Evolutionary conservation across 495 filamentous ascomycete genomes (phyloP), one percentile per base, ranked within the genome.

Genomic region (Daldinia bambusicola): DNA sequence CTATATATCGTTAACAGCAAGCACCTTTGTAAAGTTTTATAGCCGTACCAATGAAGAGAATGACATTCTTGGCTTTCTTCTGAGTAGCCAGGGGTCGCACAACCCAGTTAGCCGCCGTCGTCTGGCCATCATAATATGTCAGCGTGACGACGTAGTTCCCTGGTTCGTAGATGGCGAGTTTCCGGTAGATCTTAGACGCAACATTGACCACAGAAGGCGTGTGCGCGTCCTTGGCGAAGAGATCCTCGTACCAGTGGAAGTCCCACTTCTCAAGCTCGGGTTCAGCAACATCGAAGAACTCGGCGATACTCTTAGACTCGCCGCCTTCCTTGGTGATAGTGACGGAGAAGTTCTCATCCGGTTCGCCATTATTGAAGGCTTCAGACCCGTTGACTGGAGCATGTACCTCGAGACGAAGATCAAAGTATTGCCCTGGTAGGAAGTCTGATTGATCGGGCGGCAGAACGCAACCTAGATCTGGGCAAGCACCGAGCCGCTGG

Each of bases 361-460:
- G 88, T 45, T 78, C 75, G 38, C 84, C 84, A 56, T 84, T 80
- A 52, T 83, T 86, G 64, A 83, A 86, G 12, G 89, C 89, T 77
- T 93, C 89, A 20, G 89, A 91, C 40, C 91, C 91, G 77, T 93
- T 93, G 76, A 89, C 80, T 1, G 91, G 91, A 3, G 90, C 90
- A 71, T 93, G 91, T 37, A 93, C 86, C 77, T 93, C 91, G 30
- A 93, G 84, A 26, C 91, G 88, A 63, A 93, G 88, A 76, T 93
- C 91, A 72, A 93, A 93, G 72, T 84, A 88, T 76, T 92, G 90
- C 30, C 91, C 91, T 2, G 91, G 84, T 0, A 93, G 83, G 82
- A 93, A 92, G 70, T 93, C 91, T 38, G 86, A 88, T 84, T 92
- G 90, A 71, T 93, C 91, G 0, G 91, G 91, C 13, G 91, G 91